phyloP scores from a whole-genome alignment of 78 protist species.

The Planoprotostelium fungivorum region DNA sequence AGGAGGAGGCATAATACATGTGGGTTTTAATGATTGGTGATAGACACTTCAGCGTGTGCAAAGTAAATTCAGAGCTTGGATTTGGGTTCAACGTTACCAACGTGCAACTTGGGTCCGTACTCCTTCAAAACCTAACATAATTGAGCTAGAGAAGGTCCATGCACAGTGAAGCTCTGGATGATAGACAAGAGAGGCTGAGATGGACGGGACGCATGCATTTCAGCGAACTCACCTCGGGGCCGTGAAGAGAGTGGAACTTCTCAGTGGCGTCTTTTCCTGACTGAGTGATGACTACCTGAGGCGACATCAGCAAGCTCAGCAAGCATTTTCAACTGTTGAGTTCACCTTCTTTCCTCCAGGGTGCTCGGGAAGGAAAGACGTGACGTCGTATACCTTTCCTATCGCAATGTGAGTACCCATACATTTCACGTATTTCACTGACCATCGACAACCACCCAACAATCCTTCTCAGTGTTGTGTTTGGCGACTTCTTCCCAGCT shows the following conservation, averaged over 20 bases:
- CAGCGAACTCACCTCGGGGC: not conserved
- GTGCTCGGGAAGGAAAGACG: slow-evolving; percentile 69
- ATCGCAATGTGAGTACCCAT: not conserved
- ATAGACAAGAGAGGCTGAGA: too few species aligned
- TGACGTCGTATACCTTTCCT: slow-evolving; percentile 67
- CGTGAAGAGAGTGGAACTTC: not conserved
- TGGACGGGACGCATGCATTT: too few species aligned
- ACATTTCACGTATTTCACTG: not conserved
- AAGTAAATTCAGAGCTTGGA: not conserved
- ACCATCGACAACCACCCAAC: slow-evolving; percentile 76
- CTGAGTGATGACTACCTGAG: not conserved
- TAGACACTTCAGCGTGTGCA: too few species aligned
- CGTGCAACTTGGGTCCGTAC: not conserved
- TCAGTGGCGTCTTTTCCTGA: not conserved
- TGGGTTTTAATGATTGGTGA: too few species aligned
- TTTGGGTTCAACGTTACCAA: not conserved
- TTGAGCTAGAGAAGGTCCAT: not conserved
- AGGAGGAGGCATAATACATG: too few species aligned
- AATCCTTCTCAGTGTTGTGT: slow-evolving; percentile 63
- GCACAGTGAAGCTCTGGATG: too few species aligned
- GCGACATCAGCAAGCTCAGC: not conserved
- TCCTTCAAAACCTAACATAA: not conserved
- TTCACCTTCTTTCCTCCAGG: slow-evolving; percentile 72
- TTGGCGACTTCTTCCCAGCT: slow-evolving; percentile 50
- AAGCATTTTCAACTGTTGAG: not conserved